These are phyloP conservation scores for Tylopilus plumbeoviolaceoides DNA, from an alignment of 768 basidiomycete genomes.

Conservation along the genomic window DNA sequence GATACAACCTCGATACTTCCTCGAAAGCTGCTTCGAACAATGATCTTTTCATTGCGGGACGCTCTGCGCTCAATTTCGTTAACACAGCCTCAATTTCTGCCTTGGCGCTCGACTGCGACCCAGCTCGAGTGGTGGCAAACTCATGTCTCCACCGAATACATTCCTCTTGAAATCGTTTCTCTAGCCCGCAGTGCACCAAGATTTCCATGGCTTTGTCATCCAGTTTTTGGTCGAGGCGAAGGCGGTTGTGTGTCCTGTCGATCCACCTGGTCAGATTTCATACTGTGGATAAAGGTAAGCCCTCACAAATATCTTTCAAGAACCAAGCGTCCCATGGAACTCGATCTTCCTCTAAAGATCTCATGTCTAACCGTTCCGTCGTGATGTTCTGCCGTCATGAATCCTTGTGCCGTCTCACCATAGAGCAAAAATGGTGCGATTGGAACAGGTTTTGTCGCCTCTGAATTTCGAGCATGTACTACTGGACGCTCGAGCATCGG, in stretches of 20 bases:
- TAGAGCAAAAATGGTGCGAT: conserved; percentile 29
- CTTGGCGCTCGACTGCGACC: too few species aligned
- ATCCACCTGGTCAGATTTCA: background rate
- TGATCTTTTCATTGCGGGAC: background rate
- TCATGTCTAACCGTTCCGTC: conserved; percentile 11
- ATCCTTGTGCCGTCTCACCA: conserved; percentile 40
- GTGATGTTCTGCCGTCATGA: conserved; percentile 32
- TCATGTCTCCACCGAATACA: conserved; percentile 25
- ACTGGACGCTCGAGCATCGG: conserved; percentile 10
- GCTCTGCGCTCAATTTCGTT: too few species aligned
- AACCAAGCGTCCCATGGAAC: background rate
- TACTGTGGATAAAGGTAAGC: background rate
- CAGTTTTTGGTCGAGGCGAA: conserved; percentile 23
- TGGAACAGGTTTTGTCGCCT: conserved; percentile 1
- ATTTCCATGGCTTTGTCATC: conserved; percentile 24
- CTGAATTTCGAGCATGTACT: conserved; percentile 2
- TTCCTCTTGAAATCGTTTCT: conserved; percentile 19
- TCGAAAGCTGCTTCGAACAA: conserved; percentile 27
- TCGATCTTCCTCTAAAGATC: background rate
- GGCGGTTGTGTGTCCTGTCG: conserved; percentile 19
- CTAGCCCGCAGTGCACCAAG: conserved; percentile 28
- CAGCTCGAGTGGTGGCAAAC: background rate
- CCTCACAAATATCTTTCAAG: conserved; percentile 22
- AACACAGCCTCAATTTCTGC: too few species aligned
- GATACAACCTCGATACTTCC: conserved; percentile 18